Evolutionary conservation across 306 rosid species (phyloP).

Genomic region (Cucumis sativus): DNA sequence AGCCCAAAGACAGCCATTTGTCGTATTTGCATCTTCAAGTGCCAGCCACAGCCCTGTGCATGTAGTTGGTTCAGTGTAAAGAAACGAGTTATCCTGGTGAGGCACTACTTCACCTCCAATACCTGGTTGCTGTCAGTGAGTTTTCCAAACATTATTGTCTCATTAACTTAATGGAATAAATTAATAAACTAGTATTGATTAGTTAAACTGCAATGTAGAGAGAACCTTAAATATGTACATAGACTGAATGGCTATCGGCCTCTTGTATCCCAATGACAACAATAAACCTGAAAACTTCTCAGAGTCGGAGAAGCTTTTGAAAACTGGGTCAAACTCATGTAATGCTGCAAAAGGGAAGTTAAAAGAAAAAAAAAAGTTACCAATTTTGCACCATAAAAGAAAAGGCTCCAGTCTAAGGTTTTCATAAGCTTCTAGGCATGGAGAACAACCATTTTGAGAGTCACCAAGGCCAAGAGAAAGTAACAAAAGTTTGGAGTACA

Average conservation of each 20-base stretch:
- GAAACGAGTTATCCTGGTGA: constrained; percentile 91
- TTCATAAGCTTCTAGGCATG: background rate
- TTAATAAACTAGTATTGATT: background rate
- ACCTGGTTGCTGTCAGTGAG: constrained; percentile 77
- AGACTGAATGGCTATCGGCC: constrained; percentile 71
- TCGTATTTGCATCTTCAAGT: constrained; percentile 69
- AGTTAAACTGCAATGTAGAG: background rate
- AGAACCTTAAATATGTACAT: constrained; percentile 94
- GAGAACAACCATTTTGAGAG: background rate
- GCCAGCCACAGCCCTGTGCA: constrained; percentile 97
- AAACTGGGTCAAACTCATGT: constrained; percentile 73
- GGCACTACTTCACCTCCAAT: constrained; percentile 99
- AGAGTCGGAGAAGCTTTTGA: constrained; percentile 57
- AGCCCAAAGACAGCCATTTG: constrained; percentile 89
- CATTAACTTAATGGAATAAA: background rate
- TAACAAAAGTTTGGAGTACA: background rate
- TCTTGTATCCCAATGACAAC: constrained; percentile 63
- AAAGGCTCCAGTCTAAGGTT: background rate
- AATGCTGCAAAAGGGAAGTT: constrained; percentile 40
- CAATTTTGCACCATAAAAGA: background rate
- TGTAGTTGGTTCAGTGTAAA: constrained; percentile 81
- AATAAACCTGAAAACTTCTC: constrained; percentile 53
- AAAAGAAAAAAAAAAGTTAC: background rate
- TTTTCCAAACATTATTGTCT: background rate
- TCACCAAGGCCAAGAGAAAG: background rate